A percentile compares a stretch with the other conserved stretches of the same genome.
Conservation (phyloP, 2,329 filamentous ascomycete species). For the Aspergillus calidoustus region DNA sequence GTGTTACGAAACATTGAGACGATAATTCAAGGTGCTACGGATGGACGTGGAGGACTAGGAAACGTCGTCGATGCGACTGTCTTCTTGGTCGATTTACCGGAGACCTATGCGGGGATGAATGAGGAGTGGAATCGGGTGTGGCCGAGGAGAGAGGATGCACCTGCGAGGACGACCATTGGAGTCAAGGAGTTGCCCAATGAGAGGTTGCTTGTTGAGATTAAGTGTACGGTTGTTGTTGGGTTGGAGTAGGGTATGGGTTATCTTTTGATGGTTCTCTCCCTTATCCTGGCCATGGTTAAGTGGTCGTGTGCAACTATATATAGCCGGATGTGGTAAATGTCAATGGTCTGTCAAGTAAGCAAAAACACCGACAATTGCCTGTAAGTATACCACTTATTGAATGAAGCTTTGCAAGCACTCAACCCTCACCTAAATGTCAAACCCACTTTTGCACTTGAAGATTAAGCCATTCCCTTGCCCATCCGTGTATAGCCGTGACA, state of each 20-base stretch:
- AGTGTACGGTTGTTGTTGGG: conserved; percentile 22
- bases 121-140: conserved; percentile 53
- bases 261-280: background rate
- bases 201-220: conserved; percentile 30
- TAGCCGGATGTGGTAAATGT: no score
- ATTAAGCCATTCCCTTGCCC: background rate
- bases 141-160: conserved; percentile 40
- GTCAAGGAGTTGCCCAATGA: conserved; percentile 28
- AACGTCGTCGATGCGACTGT: conserved; percentile 50
- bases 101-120: conserved; percentile 51
- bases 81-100: conserved; percentile 47
- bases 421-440: background rate
- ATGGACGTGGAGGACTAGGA: conserved; percentile 23
- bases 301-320: no score
- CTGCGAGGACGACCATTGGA: conserved; percentile 31
- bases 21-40: conserved; percentile 44
- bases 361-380: no score
- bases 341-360: no score
- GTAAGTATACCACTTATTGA: no score
- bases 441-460: background rate
- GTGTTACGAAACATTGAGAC: conserved; percentile 46
- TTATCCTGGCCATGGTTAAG: no score
- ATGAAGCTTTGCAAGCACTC: background rate
- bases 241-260: background rate
- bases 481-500: background rate